Evolutionary conservation across 192 early-diverging fungal species (phyloP).

Genomic region (Podila clonocystis): DNA sequence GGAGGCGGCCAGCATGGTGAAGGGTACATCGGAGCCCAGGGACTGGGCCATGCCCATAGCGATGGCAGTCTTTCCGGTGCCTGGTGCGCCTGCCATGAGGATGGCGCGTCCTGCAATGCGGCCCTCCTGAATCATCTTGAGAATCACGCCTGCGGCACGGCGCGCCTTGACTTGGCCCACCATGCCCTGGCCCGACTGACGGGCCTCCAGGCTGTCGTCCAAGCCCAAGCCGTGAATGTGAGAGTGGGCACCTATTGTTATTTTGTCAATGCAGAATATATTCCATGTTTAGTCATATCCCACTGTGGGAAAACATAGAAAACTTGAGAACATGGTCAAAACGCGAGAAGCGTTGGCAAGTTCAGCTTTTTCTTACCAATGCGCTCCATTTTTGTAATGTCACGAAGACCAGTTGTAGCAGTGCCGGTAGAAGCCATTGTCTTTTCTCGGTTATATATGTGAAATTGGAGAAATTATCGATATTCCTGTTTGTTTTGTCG

Average conservation of each 20-base stretch:
- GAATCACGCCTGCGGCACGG: constrained; percentile 95
- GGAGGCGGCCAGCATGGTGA: constrained; percentile 96
- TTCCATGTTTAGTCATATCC: background rate
- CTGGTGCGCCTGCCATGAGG: constrained; percentile 98
- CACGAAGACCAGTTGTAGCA: constrained; percentile 65
- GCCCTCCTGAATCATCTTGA: constrained; percentile 97
- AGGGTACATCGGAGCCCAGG: constrained; percentile 94
- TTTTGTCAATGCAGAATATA: background rate
- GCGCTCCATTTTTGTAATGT: constrained; percentile 86
- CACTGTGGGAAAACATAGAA: background rate
- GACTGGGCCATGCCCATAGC: constrained; percentile 99
- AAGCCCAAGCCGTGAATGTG: constrained; percentile 97
- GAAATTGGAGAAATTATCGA: background rate
- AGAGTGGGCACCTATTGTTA: constrained; percentile 87
- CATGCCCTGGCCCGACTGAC: constrained; percentile 92
- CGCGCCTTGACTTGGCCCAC: constrained; percentile 96
- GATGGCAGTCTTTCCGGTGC: constrained; percentile 99
- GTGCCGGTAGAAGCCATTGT: constrained; percentile 51
- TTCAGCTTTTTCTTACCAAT: constrained; percentile 67
- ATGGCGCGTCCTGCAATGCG: constrained; percentile 96
- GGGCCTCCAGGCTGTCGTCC: constrained; percentile 93
- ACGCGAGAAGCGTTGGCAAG: background rate
- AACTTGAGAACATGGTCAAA: background rate
- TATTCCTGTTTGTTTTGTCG: background rate
- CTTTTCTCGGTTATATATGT: background rate